Conservation (phyloP, 1,284 basidiomycete species). For the Sanghuangporus baumii region DNA sequence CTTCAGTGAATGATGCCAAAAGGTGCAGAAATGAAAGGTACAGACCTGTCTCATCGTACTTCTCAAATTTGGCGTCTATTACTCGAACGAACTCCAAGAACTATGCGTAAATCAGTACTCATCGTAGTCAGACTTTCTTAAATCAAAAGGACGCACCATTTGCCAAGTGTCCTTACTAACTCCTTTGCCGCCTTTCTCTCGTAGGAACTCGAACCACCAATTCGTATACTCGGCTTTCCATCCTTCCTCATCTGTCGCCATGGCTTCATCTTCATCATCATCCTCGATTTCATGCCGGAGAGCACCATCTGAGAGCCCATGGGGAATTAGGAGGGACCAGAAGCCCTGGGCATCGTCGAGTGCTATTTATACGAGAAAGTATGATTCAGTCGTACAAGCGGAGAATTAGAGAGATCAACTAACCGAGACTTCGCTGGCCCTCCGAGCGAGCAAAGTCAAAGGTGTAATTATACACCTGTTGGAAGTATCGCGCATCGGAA, state of each 20-base stretch:
- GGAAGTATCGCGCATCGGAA: constrained; percentile 72
- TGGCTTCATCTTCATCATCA: constrained; percentile 35
- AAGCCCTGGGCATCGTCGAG: constrained; percentile 75
- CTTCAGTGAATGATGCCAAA: not conserved
- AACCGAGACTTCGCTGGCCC: constrained; percentile 70
- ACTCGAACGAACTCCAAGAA: constrained; percentile 79
- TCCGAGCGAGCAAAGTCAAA: constrained; percentile 81
- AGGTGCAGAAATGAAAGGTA: constrained; percentile 6
- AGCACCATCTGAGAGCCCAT: constrained; percentile 70
- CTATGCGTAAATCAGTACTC: constrained; percentile 32
- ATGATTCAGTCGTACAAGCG: not conserved
- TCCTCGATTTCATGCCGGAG: constrained; percentile 42
- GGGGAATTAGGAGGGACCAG: constrained; percentile 81
- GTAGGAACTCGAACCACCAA: constrained; percentile 84
- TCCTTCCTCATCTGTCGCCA: constrained; percentile 39
- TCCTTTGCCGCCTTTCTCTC: constrained; percentile 67
- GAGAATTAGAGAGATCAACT: constrained; percentile 23
- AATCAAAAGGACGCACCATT: constrained; percentile 50
- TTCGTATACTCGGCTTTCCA: constrained; percentile 67
- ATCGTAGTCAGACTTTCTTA: not conserved
- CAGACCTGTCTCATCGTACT: constrained; percentile 83
- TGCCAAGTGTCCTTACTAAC: constrained; percentile 94
- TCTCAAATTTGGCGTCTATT: constrained; percentile 76
- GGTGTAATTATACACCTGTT: constrained; percentile 82
- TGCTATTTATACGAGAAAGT: constrained; percentile 31